Base-by-base conservation (phyloP, 176 grass and related monocot genomes). In the Carex cristatella region DNA sequence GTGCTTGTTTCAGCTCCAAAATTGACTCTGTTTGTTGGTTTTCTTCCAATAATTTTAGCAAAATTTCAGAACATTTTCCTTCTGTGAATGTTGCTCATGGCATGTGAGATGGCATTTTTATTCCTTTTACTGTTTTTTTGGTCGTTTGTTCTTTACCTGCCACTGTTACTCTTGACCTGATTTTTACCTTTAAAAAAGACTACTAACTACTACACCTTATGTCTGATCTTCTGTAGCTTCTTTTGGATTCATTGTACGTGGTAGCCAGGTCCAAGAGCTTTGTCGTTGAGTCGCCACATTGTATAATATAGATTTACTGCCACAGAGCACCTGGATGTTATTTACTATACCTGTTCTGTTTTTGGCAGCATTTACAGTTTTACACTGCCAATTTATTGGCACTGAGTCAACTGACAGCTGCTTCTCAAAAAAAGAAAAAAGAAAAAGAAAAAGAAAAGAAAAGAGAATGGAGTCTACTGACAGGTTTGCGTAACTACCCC, bases 341-440 rank as follows among this genome's bases (percentile, higher is more conserved):
- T 76, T 54, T 76, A 76, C 71, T 76, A 0, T 19, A 46, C 10
- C 12, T 54, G 14, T 76, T 30, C 38, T 46, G 16, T 19, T 19
- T 71, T 71, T 71, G 68, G 71, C 71, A 76, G 71, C 48, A 76
- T 76, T 75, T 54, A 76, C 48, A 54, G 23, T 53, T 76, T 75
- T 54, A 76, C 48, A 54, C 48, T 53, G 71, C 71, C 71, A 76
- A 76, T 54, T 76, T 76, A 76, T 76, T 76, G 68, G 37, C 2
- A 23, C 38, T 71, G 68, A 71, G 18, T 44, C 3, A 53, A 53
- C 46, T 75, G 71, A 78, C 51, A 78, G 18, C 13, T 78, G 49
- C 7, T 71, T 64, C 61, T 30, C 8, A 64, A 31, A 64, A 64
- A 30, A 31, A 0, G 4, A 64, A 31, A 64, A 30, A 12, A 0